Evolutionary conservation across 2,329 filamentous ascomycete species (phyloP).

Genomic region (Penicillium sp.): DNA sequence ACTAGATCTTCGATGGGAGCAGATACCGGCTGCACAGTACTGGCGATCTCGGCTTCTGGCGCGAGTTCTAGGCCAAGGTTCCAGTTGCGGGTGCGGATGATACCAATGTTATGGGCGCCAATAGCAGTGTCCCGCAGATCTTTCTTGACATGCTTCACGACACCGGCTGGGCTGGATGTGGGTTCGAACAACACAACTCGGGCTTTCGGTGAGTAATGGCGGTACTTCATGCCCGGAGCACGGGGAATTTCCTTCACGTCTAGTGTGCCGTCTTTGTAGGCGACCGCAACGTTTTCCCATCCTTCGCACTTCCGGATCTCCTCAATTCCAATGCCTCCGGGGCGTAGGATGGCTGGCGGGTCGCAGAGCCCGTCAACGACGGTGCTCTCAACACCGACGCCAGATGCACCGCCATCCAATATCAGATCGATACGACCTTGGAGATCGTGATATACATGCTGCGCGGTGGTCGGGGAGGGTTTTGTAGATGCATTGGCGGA

Average conservation of each 20-base stretch:
- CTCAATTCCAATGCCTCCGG: slow-evolving; percentile 84
- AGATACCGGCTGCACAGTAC: slow-evolving; percentile 23
- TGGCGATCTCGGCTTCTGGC: slow-evolving; percentile 23
- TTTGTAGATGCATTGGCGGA: slow-evolving; percentile 94
- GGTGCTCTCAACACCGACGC: slow-evolving; percentile 92
- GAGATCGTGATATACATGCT: slow-evolving; percentile 86
- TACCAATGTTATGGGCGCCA: slow-evolving; percentile 36
- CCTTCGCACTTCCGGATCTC: slow-evolving; percentile 72
- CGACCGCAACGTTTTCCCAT: slow-evolving; percentile 77
- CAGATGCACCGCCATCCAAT: slow-evolving; percentile 82
- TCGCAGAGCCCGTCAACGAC: slow-evolving; percentile 86
- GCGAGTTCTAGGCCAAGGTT: slow-evolving; percentile 31
- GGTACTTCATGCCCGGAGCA: slow-evolving; percentile 98
- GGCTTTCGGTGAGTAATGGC: slow-evolving; percentile 93
- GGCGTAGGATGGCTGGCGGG: slow-evolving; percentile 80
- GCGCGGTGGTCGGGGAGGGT: slow-evolving; percentile 86
- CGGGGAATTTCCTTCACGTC: slow-evolving; percentile 67
- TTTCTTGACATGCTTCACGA: slow-evolving; percentile 34
- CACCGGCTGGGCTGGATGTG: slow-evolving; percentile 34
- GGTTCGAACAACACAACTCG: slow-evolving; percentile 80
- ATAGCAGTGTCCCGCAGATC: slow-evolving; percentile 36
- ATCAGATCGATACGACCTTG: slow-evolving; percentile 81
- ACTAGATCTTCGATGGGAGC: slow-evolving; percentile 29
- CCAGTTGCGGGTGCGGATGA: slow-evolving; percentile 45
- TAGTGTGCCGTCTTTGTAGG: slow-evolving; percentile 75